A percentile compares a stretch with the other conserved stretches of the same genome.
phyloP scores from a whole-genome alignment of 164 flowering plant species.

The Akebia trifoliata region DNA sequence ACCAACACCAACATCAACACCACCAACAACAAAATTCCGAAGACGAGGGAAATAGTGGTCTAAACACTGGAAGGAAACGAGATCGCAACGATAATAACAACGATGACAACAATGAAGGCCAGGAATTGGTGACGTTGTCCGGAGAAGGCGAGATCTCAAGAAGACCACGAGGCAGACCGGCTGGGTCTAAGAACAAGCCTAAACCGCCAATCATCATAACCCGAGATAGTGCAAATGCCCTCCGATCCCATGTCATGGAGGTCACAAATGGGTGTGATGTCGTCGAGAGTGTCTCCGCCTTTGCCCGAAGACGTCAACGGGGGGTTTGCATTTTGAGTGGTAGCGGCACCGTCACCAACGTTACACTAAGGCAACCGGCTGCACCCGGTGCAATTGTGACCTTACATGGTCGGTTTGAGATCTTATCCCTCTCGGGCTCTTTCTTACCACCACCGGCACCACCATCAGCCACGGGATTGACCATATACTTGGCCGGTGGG shows the following conservation, averaged over 20 bases:
- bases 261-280: conserved; percentile 72
- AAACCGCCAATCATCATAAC: conserved; percentile 92
- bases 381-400: conserved; percentile 65
- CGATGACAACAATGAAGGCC: conserved; percentile 20
- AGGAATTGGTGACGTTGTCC: conserved; percentile 17
- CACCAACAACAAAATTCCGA: conserved; percentile 51
- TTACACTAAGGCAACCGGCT: conserved; percentile 69
- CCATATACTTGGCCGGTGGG: conserved; percentile 79
- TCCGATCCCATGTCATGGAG: conserved; percentile 85
- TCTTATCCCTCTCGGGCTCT: conserved; percentile 76
- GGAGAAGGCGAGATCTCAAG: conserved; percentile 51
- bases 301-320: conserved; percentile 70
- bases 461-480: conserved; percentile 71
- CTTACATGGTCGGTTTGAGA: conserved; percentile 82
- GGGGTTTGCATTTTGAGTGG: conserved; percentile 83
- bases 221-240: conserved; percentile 82
- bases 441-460: conserved; percentile 92
- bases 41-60: conserved; percentile 37
- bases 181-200: conserved; percentile 92
- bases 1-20: conserved; percentile 37
- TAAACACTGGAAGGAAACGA: conserved; percentile 29
- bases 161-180: conserved; percentile 74
- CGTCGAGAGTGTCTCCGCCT: conserved; percentile 60
- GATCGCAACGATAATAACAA: conserved; percentile 33
- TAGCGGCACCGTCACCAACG: conserved; percentile 70